phyloP scores from a whole-genome alignment of 306 rosid genomes.

The Rubus parviflorus region DNA sequence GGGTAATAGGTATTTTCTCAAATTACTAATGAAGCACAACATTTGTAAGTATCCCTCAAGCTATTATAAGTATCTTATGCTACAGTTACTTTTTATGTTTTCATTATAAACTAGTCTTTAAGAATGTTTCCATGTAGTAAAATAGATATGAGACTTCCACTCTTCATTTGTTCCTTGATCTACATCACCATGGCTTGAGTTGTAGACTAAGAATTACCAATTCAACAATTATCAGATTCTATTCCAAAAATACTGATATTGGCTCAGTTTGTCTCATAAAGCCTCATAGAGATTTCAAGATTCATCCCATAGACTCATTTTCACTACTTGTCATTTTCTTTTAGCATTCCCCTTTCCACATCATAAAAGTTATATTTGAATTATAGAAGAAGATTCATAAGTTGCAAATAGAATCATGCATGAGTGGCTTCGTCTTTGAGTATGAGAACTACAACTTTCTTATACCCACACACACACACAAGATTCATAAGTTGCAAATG shows the following conservation, averaged over 20 bases:
- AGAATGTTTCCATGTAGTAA: not conserved
- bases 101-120: not conserved
- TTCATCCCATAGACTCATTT: not conserved
- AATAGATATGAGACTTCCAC: not conserved
- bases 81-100: not conserved
- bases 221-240: not conserved
- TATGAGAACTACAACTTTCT: not conserved
- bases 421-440: not conserved
- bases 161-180: not conserved
- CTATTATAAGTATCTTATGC: not conserved
- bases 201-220: not conserved
- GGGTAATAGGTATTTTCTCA: not conserved
- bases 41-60: not conserved
- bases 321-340: not conserved
- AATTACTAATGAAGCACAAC: conserved; percentile 1
- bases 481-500: conserved; percentile 3
- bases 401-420: not conserved
- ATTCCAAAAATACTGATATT: not conserved
- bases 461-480: not conserved
- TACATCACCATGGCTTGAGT: not conserved
- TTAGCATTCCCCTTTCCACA: not conserved
- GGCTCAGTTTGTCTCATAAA: not conserved
- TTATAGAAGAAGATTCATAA: not conserved
- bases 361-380: not conserved
- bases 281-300: not conserved